These are phyloP conservation scores for Daldinia grandis DNA, from an alignment of 495 filamentous ascomycete genomes.

Conservation along the genomic window DNA sequence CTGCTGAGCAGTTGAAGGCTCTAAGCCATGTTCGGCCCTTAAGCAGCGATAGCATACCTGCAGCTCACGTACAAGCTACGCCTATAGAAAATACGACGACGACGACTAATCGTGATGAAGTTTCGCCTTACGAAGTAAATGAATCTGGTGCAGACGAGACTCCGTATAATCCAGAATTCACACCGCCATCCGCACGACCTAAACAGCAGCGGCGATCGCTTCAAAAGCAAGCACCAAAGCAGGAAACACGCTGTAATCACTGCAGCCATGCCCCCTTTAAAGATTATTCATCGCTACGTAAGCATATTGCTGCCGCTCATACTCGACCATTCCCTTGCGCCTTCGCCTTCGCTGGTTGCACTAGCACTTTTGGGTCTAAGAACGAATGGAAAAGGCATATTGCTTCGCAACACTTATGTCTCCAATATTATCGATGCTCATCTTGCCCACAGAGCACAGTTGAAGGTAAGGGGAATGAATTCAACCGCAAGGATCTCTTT, in stretches of 20 bases:
- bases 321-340: constrained; percentile 83
- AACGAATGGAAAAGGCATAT: constrained; percentile 98
- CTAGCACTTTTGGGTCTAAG: constrained; percentile 86
- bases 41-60: constrained; percentile 52
- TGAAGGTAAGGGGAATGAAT: constrained; percentile 67
- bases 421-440: constrained; percentile 84
- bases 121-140: constrained; percentile 50
- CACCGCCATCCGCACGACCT: constrained; percentile 54
- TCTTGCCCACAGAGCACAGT: constrained; percentile 71
- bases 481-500: constrained; percentile 95
- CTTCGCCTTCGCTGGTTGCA: constrained; percentile 84
- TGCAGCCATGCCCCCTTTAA: constrained; percentile 67
- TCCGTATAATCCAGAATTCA: constrained; percentile 49
- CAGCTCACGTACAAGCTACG: constrained; percentile 31
- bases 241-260: constrained; percentile 62
- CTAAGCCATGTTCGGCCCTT: constrained; percentile 63
- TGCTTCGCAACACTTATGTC: constrained; percentile 83
- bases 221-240: constrained; percentile 59
- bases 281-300: constrained; percentile 64
- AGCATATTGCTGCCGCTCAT: constrained; percentile 68
- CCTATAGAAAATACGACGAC: constrained; percentile 21
- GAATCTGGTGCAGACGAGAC: constrained; percentile 53
- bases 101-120: constrained; percentile 50
- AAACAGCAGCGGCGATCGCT: constrained; percentile 57
- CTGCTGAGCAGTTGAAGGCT: constrained; percentile 65